Evolutionary conservation across 2,329 filamentous ascomycete species (phyloP).

Genomic region (Diaporthe velutina): DNA sequence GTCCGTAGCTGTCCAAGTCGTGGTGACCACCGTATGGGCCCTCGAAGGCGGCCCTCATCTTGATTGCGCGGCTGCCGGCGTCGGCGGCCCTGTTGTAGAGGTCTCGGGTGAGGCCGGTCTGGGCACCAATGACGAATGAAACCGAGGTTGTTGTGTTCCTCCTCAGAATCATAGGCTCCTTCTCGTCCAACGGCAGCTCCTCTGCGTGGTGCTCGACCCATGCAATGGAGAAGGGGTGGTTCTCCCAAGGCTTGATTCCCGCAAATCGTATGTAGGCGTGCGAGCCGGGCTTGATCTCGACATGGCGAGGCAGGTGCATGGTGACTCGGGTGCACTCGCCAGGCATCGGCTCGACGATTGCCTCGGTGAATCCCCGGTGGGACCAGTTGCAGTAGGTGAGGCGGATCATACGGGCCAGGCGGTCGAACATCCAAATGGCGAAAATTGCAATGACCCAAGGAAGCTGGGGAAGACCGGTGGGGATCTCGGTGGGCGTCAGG

Average conservation of each 20-base stretch:
- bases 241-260: conserved; percentile 76
- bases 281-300: conserved; percentile 76
- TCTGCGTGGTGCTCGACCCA: conserved; percentile 73
- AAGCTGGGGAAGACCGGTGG: conserved; percentile 77
- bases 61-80: conserved; percentile 65
- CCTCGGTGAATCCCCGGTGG: conserved; percentile 70
- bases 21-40: conserved; percentile 91
- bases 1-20: conserved; percentile 91
- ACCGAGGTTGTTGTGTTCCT: conserved; percentile 66
- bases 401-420: conserved; percentile 72
- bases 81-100: conserved; percentile 78
- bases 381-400: conserved; percentile 77
- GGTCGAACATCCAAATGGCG: conserved; percentile 82
- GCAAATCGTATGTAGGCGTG: conserved; percentile 82
- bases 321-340: conserved; percentile 80
- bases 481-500: conserved; percentile 68
- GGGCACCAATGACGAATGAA: conserved; percentile 87
- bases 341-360: conserved; percentile 75
- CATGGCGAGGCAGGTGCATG: conserved; percentile 75
- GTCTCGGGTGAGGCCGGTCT: conserved; percentile 88
- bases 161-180: conserved; percentile 48
- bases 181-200: conserved; percentile 56
- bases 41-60: conserved; percentile 82
- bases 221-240: conserved; percentile 83
- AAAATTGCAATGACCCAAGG: conserved; percentile 82